phyloP scores from a whole-genome alignment of 805 yeast species.

The Pichia manshurica region DNA sequence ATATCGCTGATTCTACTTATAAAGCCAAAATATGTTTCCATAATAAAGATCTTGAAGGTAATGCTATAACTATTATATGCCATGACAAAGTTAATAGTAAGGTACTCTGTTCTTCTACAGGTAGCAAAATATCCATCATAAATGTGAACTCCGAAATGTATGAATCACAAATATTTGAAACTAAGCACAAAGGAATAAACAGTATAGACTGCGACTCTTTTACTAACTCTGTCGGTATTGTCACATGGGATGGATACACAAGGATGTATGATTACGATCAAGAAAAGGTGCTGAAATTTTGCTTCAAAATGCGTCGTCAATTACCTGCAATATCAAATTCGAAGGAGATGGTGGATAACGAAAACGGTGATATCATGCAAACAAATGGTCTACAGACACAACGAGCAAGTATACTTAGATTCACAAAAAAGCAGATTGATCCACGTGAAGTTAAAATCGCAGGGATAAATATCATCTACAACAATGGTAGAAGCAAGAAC shows the following conservation, averaged over 20 bases:
- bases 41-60: constrained; percentile 41
- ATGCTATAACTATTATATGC: constrained; percentile 46
- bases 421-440: constrained; percentile 21
- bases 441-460: constrained; percentile 5
- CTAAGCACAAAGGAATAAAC: constrained; percentile 36
- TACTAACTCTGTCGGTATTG: constrained; percentile 30
- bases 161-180: constrained; percentile 11
- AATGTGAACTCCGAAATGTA: background rate
- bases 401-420: constrained; percentile 19
- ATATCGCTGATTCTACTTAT: constrained; percentile 6
- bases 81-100: constrained; percentile 23
- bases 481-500: constrained; percentile 31
- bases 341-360: constrained; percentile 4
- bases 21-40: constrained; percentile 5
- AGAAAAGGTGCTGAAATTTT: constrained; percentile 15
- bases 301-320: constrained; percentile 23
- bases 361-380: constrained; percentile 10
- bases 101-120: constrained; percentile 44
- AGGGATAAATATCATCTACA: constrained; percentile 11
- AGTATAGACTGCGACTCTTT: constrained; percentile 20
- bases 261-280: constrained; percentile 30
- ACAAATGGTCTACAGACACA: constrained; percentile 15
- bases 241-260: constrained; percentile 49
- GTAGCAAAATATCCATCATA: constrained; percentile 27
- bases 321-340: constrained; percentile 23